Conservation (phyloP, 768 basidiomycete species). For the Harrya chromipes region DNA sequence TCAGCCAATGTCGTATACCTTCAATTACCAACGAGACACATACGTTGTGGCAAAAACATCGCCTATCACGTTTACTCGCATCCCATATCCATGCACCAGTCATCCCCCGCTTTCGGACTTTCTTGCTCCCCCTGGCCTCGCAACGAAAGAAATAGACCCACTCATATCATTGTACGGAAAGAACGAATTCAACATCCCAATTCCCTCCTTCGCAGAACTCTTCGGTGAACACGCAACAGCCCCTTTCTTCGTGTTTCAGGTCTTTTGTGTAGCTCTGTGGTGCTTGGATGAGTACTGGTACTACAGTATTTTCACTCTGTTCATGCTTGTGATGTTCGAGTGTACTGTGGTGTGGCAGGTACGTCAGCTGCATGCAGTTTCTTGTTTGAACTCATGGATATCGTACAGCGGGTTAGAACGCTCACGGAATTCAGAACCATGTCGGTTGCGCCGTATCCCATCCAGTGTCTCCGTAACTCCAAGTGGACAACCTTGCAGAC, state of each 20-base stretch:
- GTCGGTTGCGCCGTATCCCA: conserved; percentile 88
- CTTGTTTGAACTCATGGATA: background rate
- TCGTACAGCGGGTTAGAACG: conserved; percentile 78
- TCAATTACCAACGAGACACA: conserved; percentile 94
- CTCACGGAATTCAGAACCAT: conserved; percentile 96
- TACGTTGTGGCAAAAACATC: conserved; percentile 65
- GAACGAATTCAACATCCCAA: conserved; percentile 96
- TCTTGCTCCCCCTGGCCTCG: conserved; percentile 55
- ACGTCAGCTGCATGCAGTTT: conserved; percentile 20
- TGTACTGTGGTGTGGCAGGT: conserved; percentile 99
- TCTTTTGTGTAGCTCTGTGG: conserved; percentile 98
- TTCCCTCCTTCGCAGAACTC: conserved; percentile 89
- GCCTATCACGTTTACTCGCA: conserved; percentile 65
- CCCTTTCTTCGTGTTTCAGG: conserved; percentile 98
- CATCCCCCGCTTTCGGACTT: conserved; percentile 69
- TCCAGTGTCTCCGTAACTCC: conserved; percentile 74
- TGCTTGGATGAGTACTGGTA: conserved; percentile 99
- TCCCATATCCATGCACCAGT: conserved; percentile 84
- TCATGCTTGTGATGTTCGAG: conserved; percentile 98
- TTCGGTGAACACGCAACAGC: conserved; percentile 97
- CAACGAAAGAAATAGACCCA: conserved; percentile 43
- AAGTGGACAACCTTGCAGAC: conserved; percentile 82
- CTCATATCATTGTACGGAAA: conserved; percentile 74
- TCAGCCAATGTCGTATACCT: conserved; percentile 68
- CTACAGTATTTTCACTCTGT: conserved; percentile 94